phyloP scores from a whole-genome alignment of 2,329 filamentous ascomycete genomes.

The Hortaea sp. region DNA sequence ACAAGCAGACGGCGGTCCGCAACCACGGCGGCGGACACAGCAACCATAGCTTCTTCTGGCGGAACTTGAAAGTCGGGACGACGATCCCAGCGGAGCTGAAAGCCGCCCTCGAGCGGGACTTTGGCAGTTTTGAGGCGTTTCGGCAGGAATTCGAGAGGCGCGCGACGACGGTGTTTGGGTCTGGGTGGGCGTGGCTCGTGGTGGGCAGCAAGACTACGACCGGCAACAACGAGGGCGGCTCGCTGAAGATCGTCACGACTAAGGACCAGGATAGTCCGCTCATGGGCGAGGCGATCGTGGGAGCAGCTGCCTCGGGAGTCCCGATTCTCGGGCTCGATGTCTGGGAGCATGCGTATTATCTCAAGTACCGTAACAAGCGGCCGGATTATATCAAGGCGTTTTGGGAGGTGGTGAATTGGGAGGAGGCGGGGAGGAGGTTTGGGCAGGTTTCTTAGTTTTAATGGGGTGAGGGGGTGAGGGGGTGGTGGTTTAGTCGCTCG shows the following conservation, averaged over 20 bases:
- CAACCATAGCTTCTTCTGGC: slow-evolving; percentile 91
- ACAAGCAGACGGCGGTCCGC: slow-evolving; percentile 61
- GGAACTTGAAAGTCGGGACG: slow-evolving; percentile 58
- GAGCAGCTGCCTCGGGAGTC: slow-evolving; percentile 14
- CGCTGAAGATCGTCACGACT: slow-evolving; percentile 66
- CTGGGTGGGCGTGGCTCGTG: slow-evolving; percentile 85
- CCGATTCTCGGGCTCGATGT: slow-evolving; percentile 74
- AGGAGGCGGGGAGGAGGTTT: slow-evolving; percentile 56
- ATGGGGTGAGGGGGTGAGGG: neutral
- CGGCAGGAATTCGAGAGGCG: slow-evolving; percentile 53
- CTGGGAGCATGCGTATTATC: slow-evolving; percentile 90
- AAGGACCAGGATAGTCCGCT: slow-evolving; percentile 65
- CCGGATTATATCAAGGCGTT: slow-evolving; percentile 66
- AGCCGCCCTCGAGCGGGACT: slow-evolving; percentile 53
- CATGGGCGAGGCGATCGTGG: slow-evolving; percentile 42
- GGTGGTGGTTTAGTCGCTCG: no score
- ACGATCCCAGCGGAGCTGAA: slow-evolving; percentile 48
- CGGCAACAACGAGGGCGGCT: no score
- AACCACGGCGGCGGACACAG: slow-evolving; percentile 90
- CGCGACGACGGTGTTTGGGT: slow-evolving; percentile 66
- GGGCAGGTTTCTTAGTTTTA: slow-evolving; percentile 3
- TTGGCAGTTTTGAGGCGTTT: slow-evolving; percentile 61
- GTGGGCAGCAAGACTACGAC: no score
- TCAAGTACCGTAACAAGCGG: slow-evolving; percentile 72
- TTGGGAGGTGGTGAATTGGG: slow-evolving; percentile 73